Percentiles rank a stretch among this genome's conserved stretches.
phyloP scores from a whole-genome alignment of 306 rosid genomes.

The Benincasa hispida region DNA sequence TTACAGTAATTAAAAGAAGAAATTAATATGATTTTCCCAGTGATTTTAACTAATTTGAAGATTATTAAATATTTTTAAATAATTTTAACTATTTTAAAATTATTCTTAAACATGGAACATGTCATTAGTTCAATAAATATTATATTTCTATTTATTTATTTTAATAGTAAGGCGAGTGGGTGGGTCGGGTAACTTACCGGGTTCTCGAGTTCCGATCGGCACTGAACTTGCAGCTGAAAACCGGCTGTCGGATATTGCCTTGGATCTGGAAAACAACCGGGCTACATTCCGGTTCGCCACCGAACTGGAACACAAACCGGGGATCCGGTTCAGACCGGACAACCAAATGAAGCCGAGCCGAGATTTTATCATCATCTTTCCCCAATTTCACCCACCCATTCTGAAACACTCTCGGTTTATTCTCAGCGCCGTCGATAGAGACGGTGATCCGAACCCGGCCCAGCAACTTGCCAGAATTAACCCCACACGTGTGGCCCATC shows the following conservation, averaged over 20 bases:
- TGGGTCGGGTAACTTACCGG: slow-evolving; percentile 25
- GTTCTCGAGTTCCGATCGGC: slow-evolving; percentile 76
- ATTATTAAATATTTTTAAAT: too few species aligned
- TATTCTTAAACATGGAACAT: too few species aligned
- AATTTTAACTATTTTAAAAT: too few species aligned
- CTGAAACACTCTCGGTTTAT: slow-evolving; percentile 30
- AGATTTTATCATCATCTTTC: slow-evolving; percentile 21
- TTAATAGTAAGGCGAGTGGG: not conserved
- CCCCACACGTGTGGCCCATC: slow-evolving; percentile 52
- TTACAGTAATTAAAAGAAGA: not conserved
- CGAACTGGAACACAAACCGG: slow-evolving; percentile 75
- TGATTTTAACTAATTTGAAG: too few species aligned
- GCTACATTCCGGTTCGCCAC: slow-evolving; percentile 91
- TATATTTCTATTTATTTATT: too few species aligned
- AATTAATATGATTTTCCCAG: too few species aligned
- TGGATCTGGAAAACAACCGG: slow-evolving; percentile 88
- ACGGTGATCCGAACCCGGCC: slow-evolving; percentile 46
- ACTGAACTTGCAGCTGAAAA: slow-evolving; percentile 85
- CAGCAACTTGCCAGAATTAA: slow-evolving; percentile 38
- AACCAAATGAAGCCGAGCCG: slow-evolving; percentile 40
- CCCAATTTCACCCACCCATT: slow-evolving; percentile 64
- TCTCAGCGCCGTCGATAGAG: slow-evolving; percentile 14
- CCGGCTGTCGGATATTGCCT: slow-evolving; percentile 74
- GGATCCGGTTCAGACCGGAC: slow-evolving; percentile 85
- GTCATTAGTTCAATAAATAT: too few species aligned